Conservation (phyloP, 2,329 filamentous ascomycete species). For the Capronia americana region DNA sequence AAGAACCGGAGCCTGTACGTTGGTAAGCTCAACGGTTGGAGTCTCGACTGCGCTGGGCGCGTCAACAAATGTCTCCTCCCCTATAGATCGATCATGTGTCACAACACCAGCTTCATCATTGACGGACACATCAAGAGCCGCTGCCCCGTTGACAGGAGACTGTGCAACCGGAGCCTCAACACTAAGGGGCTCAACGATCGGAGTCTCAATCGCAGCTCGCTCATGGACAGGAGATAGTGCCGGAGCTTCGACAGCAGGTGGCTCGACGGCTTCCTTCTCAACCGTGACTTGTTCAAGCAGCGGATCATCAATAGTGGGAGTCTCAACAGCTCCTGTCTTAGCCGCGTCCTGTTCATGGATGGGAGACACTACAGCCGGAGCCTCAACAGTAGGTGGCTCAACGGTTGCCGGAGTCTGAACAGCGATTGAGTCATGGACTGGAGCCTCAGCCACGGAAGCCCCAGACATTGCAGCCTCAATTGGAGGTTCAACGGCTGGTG, state of each 20-base stretch:
- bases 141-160: background rate
- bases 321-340: background rate
- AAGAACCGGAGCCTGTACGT: slow-evolving; percentile 2
- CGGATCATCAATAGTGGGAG: background rate
- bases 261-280: background rate
- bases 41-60: background rate
- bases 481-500: background rate
- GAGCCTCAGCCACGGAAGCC: background rate
- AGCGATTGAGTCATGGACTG: background rate
- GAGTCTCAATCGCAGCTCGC: background rate
- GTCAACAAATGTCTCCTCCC: background rate
- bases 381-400: background rate
- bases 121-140: background rate
- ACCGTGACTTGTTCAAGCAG: background rate
- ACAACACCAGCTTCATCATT: background rate
- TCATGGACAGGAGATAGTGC: background rate
- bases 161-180: background rate
- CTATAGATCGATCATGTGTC: background rate
- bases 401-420: background rate
- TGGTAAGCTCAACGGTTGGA: background rate
- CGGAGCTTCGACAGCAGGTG: background rate
- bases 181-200: background rate
- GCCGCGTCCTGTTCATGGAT: background rate
- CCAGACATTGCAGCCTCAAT: background rate
- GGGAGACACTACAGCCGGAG: background rate